Evolutionary conservation across 345 rosid genomes (phyloP), one percentile per base, ranked within the genome.

Genomic region (Ceriops tagal): DNA sequence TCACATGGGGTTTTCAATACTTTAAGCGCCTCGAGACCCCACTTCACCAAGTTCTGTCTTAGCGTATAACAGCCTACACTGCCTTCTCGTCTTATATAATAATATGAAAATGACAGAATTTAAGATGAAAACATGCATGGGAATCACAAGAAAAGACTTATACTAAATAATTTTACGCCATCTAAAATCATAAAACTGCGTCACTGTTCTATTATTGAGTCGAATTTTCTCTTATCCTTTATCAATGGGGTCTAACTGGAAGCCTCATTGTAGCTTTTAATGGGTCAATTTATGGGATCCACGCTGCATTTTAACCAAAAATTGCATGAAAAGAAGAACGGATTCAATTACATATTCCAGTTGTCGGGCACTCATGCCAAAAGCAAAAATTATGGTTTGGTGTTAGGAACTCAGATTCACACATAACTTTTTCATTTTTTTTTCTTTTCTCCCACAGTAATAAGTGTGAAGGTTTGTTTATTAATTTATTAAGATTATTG

Each of bases 1-100:
- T 70, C 82, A 81, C 80, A 78, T 72, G 84, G 81, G 37, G 24
- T 35, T 22, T 21, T 55, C 31, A 16, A 66, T 53, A 32, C 58
- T 28, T 46, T 16, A 16, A 46, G 66, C 28, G 32, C 27, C 13
- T 13, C 0, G 6, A 37, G 60, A 58, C 73, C 79, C 74, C 84
- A 75, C 79, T 31, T 5, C 70, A 34, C 11, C 20, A 43, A 51
- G 65, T 58, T 21, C 68, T 49, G 69, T 39, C 58, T 34, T 58
- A n/a, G 37, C 52, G 15, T 55, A 1, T 28, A 21, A 65, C 39
- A 66, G 1, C 22, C 5, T 55, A 6, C 5, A 28, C 19, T 19
- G 39, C 13, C 20, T 52, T 9, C 10, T 39, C 15, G 5, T 53
- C 22, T 22, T 53, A 8, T 59, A 52, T 72, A 35, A 18, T 53